Conservation (phyloP, 495 filamentous ascomycete genomes). For the Neurospora hispaniola region DNA sequence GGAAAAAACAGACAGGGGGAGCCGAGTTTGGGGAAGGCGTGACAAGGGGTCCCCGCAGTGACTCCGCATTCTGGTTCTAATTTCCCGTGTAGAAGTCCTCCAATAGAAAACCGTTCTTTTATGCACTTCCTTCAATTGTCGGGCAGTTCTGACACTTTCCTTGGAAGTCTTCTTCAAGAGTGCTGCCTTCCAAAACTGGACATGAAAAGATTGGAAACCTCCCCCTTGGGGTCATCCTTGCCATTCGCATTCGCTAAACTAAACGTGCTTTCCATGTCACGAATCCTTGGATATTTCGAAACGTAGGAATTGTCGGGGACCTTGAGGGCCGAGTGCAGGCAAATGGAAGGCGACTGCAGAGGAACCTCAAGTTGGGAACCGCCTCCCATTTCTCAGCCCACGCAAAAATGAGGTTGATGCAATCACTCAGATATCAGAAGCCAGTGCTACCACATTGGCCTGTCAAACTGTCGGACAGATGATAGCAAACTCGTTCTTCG, state of each 20-base stretch:
- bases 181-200: background rate
- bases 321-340: background rate
- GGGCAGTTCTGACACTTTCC: background rate
- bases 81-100: conserved; percentile 10
- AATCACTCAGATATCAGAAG: background rate
- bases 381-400: background rate
- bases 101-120: conserved; percentile 6
- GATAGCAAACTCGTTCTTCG: too few relatives aligned
- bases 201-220: background rate
- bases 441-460: background rate
- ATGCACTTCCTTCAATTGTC: background rate
- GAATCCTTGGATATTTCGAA: background rate
- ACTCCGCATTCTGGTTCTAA: conserved; percentile 14
- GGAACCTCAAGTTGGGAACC: background rate
- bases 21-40: background rate
- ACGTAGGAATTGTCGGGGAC: background rate
- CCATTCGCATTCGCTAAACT: background rate
- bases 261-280: background rate
- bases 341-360: background rate
- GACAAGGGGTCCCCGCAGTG: conserved; percentile 10
- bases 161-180: background rate
- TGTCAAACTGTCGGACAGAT: background rate
- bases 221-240: background rate
- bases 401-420: background rate
- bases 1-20: background rate